phyloP scores from a whole-genome alignment of 2,329 filamentous ascomycete species.

The Orbilia oligospora region DNA sequence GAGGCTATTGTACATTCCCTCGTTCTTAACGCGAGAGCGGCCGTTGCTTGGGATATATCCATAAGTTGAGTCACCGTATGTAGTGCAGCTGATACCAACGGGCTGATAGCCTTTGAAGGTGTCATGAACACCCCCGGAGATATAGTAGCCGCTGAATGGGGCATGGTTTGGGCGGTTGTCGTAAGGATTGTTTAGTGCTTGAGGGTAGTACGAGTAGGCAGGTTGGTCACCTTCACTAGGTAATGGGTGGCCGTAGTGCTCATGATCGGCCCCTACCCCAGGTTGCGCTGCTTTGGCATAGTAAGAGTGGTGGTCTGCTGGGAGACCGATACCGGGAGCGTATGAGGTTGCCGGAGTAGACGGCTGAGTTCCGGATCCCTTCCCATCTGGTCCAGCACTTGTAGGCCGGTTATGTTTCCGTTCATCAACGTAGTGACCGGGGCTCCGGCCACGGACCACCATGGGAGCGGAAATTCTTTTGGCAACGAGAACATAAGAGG shows the following conservation, averaged over 20 bases:
- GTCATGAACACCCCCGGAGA: conserved; percentile 56
- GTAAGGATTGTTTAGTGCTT: conserved; percentile 51
- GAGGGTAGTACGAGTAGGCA: conserved; percentile 54
- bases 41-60: conserved; percentile 52
- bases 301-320: conserved; percentile 61
- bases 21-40: conserved; percentile 53
- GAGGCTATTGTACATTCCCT: conserved; percentile 43
- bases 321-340: conserved; percentile 62
- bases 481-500: conserved; percentile 79
- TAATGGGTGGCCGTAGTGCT: conserved; percentile 68
- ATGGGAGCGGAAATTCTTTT: conserved; percentile 82
- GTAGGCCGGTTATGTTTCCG: conserved; percentile 76
- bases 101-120: conserved; percentile 57
- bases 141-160: conserved; percentile 53
- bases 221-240: conserved; percentile 65
- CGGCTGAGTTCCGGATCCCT: conserved; percentile 66
- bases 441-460: conserved; percentile 87
- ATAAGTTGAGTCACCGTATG: conserved; percentile 56
- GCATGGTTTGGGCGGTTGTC: conserved; percentile 52
- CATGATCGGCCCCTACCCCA: conserved; percentile 41
- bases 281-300: conserved; percentile 59
- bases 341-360: conserved; percentile 66
- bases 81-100: conserved; percentile 53
- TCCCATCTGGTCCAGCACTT: conserved; percentile 77
- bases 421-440: conserved; percentile 83